Evolutionary conservation across 2,329 filamentous ascomycete species (phyloP).

Genomic region (Tolypocladium nubicola): DNA sequence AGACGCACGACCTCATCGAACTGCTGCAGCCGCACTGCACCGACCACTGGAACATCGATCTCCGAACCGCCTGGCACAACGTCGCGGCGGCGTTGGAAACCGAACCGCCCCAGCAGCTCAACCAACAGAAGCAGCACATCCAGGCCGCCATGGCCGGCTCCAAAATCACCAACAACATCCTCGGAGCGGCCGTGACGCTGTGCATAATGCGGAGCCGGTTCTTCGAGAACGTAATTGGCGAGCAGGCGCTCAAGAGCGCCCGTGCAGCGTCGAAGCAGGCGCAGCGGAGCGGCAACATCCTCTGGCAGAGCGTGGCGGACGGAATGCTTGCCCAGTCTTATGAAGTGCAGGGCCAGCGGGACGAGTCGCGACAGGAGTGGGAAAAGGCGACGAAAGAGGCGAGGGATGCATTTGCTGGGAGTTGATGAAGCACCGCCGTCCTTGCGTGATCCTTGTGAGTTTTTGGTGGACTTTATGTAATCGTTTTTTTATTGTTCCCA

Average conservation of each 20-base stretch:
- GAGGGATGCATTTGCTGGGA: constrained; percentile 28
- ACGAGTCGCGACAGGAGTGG: constrained; percentile 28
- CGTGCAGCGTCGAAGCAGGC: constrained; percentile 59
- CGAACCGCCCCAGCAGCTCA: constrained; percentile 53
- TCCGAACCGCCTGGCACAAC: constrained; percentile 68
- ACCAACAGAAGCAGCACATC: constrained; percentile 69
- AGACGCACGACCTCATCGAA: constrained; percentile 51
- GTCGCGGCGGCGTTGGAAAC: constrained; percentile 58
- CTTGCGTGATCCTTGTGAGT: constrained; percentile 3
- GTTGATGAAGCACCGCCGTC: constrained; percentile 9
- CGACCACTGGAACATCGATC: constrained; percentile 61
- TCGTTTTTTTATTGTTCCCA: constrained; percentile 1
- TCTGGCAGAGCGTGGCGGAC: constrained; percentile 74
- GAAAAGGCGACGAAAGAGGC: constrained; percentile 31
- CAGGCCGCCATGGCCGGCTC: constrained; percentile 61
- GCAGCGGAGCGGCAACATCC: constrained; percentile 55
- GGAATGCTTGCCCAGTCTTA: constrained; percentile 68
- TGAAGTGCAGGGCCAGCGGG: constrained; percentile 57
- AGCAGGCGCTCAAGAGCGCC: constrained; percentile 68
- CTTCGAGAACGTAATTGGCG: constrained; percentile 72
- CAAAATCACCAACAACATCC: constrained; percentile 59
- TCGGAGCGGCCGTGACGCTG: constrained; percentile 73
- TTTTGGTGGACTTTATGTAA: constrained; percentile 7
- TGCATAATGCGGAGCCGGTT: constrained; percentile 77
- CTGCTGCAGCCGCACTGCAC: constrained; percentile 57